Evolutionary conservation across 768 basidiomycete species (phyloP), one percentile per base, ranked within the genome.

Genomic region (Rhodocollybia butyracea): DNA sequence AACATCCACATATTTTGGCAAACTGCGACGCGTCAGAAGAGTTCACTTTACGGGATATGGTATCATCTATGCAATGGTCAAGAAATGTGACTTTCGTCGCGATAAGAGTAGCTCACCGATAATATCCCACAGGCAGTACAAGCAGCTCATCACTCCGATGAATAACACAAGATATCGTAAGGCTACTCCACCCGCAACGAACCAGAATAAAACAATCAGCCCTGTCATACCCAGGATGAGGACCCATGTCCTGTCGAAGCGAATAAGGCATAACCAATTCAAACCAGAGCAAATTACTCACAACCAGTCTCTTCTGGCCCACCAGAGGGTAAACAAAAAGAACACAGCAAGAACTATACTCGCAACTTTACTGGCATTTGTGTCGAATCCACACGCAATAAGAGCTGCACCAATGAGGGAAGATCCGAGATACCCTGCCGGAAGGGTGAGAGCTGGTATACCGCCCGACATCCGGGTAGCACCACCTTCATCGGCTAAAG

Each of bases 41-140:
- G 61, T 94, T 94, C 58, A 90, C 84, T 68, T 92, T 92, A 43
- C 91, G 78, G 2, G 85, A 81, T 47, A 93, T 82, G 11, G 91
- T 94, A 62, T 94, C 91, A 67, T 92, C 93, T 88, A 62, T 51
- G 46, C 39, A 36, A 17, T 36, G 17, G 34, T 7, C 7, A 36
- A 36, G 8, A n/a, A 40, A 47, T 47, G 31, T 22, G 11, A 53
- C 11, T 3, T 31, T 48, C n/a, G 11, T 27, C 7, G 47, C 36
- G n/a, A 32, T 34, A n/a, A 43, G 21, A 36, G 21, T 32, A 11
- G 69, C 78, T 56, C 52, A 85, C 91, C 89, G 31, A 92, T 77
- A 47, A 96, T 87, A 61, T 96, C 94, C 89, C 91, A 95, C 1
- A 92, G 76, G 48, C 84, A 86, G 61, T 94, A 94, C 74, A 94